Base-by-base conservation (phyloP, 1,139 yeast species). In the Yamadazyma atmosphaerica region DNA sequence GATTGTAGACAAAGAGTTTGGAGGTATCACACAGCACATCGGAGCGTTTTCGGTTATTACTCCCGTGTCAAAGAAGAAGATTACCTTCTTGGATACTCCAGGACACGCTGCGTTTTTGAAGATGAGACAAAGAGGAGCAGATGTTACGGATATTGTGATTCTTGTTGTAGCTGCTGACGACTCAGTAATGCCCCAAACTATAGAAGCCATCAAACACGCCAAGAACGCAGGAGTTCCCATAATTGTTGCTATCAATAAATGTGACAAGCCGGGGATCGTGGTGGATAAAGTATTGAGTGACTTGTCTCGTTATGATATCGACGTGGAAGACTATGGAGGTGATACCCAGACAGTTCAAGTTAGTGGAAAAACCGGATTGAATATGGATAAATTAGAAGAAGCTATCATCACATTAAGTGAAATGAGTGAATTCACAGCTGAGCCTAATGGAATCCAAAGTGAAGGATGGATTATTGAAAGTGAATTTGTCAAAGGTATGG, bases 121-220 rank as follows among this genome's bases (percentile, higher is more conserved):
- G 52, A 90, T 92, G 96, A 78, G 99, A 50, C 95, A 92, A 64
- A 75, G 99, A 50, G 98, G 98, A 33, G 98, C 98, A 0, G 83
- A 81, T 50, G 80, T 90, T 34, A 92, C 99, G 0, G 99, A 92
- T 68, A 84, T 92, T 41, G 88, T 92, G 28, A 78, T 92, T 35
- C 70, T 92, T 43, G 98, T 92, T 8, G 96, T 92, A n/a, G 97
- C 98, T 1, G 96, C 96, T 1, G 98, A 92, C 61, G 99, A 92
- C 62, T 86, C 96, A 0, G 95, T 94, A 17, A 92, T 86, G 95
- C 98, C 98, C 0, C 99, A 92, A 57, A 94, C 99, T 0, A 74
- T 83, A 32, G 99, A 92, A 60, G 98, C 98, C 2, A 88, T 92
- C 41, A 88, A 86, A 52, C 98, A 94, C 60, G 92, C 96, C 9